Evolutionary conservation across 1,284 basidiomycete genomes (phyloP), one percentile per base, ranked within the genome.

Genomic region (Termitomyces sp.): DNA sequence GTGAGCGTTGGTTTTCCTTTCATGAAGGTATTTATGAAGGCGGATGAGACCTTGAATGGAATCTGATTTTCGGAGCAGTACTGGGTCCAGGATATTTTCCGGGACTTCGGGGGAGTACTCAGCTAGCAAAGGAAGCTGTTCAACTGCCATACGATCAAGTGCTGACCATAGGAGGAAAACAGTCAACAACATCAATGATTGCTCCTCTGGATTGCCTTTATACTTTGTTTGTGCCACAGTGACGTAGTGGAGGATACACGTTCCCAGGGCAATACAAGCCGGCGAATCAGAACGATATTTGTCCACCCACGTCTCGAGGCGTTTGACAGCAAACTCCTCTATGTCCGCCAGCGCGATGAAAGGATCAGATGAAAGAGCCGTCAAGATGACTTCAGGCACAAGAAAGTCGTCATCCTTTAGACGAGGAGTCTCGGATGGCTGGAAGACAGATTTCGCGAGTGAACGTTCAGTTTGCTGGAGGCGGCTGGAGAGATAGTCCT

Each of bases 41-140:
- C 8, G 13, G 6, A 38, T 31, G 14, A 74, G 58, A 8, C 69
- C 64, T 9, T 53, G 41, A 8, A 77, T 56, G 13, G 60, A 54
- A 0, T 50, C 38, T 0, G 57, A 51, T 37, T 64, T 66, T 8
- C 66, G 68, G 10, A 81, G 60, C 0, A 81, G 59, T 7, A 80
- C 61, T 0, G 64, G 51, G 11, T 75, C 64, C 14, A 79, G 56
- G 11, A 78, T 58, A 1, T 37, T 35, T 1, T 50, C 28, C 0
- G 71, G 63, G 0, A 81, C 59, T 53, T 78, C 79, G 0, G 77
- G 78, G 3, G 74, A 72, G 49, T 75, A 81, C 3, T 72, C 60
- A 0, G 34, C 40, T 0, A 81, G 62, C 1, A 79, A 59, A 0
- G 71, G 70, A 40, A 64, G 64, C 3, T 66, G 61, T 1, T 19